These are phyloP conservation scores for Eimeria acervulina DNA, from an alignment of 169 alveolate genomes.

Conservation along the genomic window DNA sequence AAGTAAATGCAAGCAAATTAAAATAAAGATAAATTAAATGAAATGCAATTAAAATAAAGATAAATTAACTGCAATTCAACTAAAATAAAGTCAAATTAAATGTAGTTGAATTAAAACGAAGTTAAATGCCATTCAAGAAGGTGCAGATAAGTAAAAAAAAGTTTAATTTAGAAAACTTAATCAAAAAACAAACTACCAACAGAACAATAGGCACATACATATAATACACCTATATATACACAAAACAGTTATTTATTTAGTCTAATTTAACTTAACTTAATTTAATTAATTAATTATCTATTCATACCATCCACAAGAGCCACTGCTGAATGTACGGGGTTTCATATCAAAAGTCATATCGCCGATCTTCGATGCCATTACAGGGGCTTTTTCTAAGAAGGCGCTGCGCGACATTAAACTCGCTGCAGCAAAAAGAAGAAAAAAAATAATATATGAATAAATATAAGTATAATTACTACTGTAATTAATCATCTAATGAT, in stretches of 20 bases:
- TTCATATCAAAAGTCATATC: slow-evolving; percentile 68
- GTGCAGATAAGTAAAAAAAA: too few species aligned
- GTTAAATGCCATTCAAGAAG: too few species aligned
- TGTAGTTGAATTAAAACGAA: too few species aligned
- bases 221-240: neutral
- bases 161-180: too few species aligned
- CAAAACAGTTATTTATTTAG: too few species aligned
- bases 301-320: slow-evolving; percentile 77
- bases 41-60: too few species aligned
- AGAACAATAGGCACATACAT: too few species aligned
- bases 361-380: slow-evolving; percentile 65
- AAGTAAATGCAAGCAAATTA: neutral
- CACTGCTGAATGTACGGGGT: slow-evolving; percentile 81
- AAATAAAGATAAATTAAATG: slow-evolving; percentile 86
- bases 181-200: too few species aligned
- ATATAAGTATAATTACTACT: neutral
- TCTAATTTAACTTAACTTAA: too few species aligned
- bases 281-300: neutral
- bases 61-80: too few species aligned
- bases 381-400: slow-evolving; percentile 79
- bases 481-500: too few species aligned
- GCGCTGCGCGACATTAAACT: slow-evolving; percentile 30
- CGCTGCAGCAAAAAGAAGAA: slow-evolving; percentile 30
- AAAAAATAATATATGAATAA: neutral
- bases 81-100: too few species aligned